Evolutionary conservation across 2,329 filamentous ascomycete genomes (phyloP), one percentile per base, ranked within the genome.

Genomic region (Cadophora sp.): DNA sequence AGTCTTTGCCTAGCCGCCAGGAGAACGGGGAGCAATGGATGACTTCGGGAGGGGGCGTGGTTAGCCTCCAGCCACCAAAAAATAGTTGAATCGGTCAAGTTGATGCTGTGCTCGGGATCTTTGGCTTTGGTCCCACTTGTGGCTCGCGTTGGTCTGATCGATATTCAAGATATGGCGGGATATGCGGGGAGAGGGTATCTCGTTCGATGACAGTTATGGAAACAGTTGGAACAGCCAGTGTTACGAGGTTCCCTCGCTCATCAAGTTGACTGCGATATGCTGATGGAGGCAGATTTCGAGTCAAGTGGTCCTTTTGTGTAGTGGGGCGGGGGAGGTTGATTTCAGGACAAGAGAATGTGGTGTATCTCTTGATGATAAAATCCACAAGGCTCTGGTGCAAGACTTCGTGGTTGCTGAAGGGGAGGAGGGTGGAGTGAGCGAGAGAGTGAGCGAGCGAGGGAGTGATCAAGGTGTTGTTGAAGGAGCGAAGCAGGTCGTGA

Each of bases 111-210:
- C 24, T 59, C 24, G 27, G 48, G 51, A 62, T 33, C 30, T 30
- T 59, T 59, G 58, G 62, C 41, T 59, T 53, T n/a, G 45, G 56
- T 22, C 22, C 33, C 61, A 58, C 27, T 61, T 61, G 56, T 53
- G 59, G 60, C 43, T 56, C 39, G 33, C 18, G 36, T 20, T 62
- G 47, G 22, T 50, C 30, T 41, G 50, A 62, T 61, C 43, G 56
- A 51, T 62, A 62, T 24, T 58, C 36, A 47, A 27, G 56, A 59
- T 59, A 51, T 61, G 39, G 66, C 58, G 58, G 48, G 50, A 65
- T 62, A 53, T 65, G 62, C 62, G 65, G 58, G 50, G 55, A 58
- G 47, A 56, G 58, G 3, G 27, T 30, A 43, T 62, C 43, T 59
- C 62, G 61, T 59, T 64, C 50, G 48, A 30, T 22, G 48, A 33